A percentile compares a stretch with the other conserved stretches of the same genome.
phyloP scores from a whole-genome alignment of 306 rosid genomes.

The Prunus salicina region DNA sequence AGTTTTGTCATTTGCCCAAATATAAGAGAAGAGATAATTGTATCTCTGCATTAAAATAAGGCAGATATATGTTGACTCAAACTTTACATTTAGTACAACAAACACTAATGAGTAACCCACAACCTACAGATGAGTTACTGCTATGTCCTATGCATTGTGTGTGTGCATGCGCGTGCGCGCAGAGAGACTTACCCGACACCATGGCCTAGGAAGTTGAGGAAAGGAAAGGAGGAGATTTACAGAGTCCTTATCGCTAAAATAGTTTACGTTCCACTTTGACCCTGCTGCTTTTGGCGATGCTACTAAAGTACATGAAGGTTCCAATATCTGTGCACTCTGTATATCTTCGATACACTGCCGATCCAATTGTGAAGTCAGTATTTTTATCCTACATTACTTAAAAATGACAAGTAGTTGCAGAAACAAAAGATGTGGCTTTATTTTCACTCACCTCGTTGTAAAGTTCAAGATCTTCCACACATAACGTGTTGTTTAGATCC shows the following conservation, averaged over 20 bases:
- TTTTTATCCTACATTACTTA: not conserved
- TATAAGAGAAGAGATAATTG: not conserved
- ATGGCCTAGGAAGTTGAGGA: not conserved
- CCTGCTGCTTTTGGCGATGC: not conserved
- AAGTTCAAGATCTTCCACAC: conserved; percentile 1
- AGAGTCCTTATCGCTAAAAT: not conserved
- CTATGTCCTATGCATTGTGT: not conserved
- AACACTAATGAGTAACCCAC: not conserved
- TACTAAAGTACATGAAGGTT: not conserved
- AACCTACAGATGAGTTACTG: not conserved
- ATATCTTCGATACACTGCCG: conserved; percentile 5
- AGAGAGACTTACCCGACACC: conserved; percentile 17
- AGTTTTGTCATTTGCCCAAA: conserved; percentile 21
- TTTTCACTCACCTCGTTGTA: conserved; percentile 2
- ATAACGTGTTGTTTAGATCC: conserved; percentile 12
- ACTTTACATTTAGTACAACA: too few species aligned
- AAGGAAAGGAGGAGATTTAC: not conserved
- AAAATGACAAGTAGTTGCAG: not conserved
- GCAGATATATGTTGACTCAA: not conserved
- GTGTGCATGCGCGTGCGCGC: not conserved
- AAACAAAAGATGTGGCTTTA: not conserved
- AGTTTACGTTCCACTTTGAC: not conserved
- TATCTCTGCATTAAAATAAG: not conserved
- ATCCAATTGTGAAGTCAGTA: not conserved
- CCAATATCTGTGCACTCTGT: not conserved